Conservation (phyloP, 2,329 filamentous ascomycete species). For the Alternaria brassicicola region DNA sequence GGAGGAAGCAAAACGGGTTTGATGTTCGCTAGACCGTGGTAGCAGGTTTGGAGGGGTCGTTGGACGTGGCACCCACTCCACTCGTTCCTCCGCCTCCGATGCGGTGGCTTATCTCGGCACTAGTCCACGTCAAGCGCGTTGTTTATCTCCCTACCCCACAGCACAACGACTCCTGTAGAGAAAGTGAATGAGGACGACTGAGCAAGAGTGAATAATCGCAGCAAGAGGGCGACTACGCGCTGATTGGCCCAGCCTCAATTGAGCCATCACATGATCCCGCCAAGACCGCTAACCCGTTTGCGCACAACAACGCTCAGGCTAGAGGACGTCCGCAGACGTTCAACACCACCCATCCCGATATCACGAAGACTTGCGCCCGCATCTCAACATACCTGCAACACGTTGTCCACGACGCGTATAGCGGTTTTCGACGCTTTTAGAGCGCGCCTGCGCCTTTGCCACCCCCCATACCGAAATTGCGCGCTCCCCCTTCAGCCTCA, state of each 20-base stretch:
- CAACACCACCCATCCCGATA: conserved; percentile 40
- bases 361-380: conserved; percentile 42
- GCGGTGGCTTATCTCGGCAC: conserved; percentile 33
- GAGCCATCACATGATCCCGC: conserved; percentile 25
- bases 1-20: conserved; percentile 5
- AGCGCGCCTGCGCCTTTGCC: conserved; percentile 38
- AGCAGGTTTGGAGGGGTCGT: conserved; percentile 25
- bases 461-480: conserved; percentile 37
- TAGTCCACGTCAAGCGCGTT: conserved; percentile 28
- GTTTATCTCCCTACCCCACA: conserved; percentile 15
- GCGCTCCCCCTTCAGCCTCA: conserved; percentile 34
- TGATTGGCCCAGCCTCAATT: conserved; percentile 8
- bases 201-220: neutral
- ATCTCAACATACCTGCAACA: conserved; percentile 46
- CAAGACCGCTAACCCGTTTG: conserved; percentile 21
- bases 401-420: conserved; percentile 46
- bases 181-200: conserved; percentile 1
- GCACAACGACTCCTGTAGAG: conserved; percentile 10
- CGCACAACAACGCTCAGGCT: conserved; percentile 19
- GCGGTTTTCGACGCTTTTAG: conserved; percentile 22
- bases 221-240: neutral
- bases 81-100: conserved; percentile 30
- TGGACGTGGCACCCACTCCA: conserved; percentile 28
- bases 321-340: conserved; percentile 21
- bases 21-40: conserved; percentile 23